Percentiles rank a stretch among this genome's conserved stretches.
phyloP scores from a whole-genome alignment of 1,284 basidiomycete genomes.

The Neonothopanus nambi region DNA sequence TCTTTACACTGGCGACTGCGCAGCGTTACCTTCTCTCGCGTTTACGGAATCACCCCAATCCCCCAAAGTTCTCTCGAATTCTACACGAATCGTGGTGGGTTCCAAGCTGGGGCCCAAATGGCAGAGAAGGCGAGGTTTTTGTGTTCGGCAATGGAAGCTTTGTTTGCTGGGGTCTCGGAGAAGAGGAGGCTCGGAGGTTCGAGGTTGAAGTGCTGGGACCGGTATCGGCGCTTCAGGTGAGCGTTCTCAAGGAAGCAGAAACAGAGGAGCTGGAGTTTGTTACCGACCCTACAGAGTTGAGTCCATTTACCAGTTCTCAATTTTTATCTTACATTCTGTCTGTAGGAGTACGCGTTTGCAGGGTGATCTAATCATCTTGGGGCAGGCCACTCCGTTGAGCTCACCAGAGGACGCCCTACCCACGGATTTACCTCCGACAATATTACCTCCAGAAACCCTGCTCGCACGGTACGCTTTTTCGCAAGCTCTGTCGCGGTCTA shows the following conservation, averaged over 20 bases:
- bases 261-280: slow-evolving; percentile 91
- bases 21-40: slow-evolving; percentile 69
- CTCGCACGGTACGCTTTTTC: slow-evolving; percentile 88
- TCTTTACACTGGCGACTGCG: slow-evolving; percentile 76
- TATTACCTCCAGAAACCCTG: slow-evolving; percentile 63
- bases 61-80: slow-evolving; percentile 53
- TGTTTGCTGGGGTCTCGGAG: slow-evolving; percentile 87
- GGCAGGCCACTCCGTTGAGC: slow-evolving; percentile 57
- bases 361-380: slow-evolving; percentile 89
- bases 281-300: slow-evolving; percentile 79
- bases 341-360: slow-evolving; percentile 78
- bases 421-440: slow-evolving; percentile 46
- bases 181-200: slow-evolving; percentile 75
- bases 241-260: slow-evolving; percentile 68
- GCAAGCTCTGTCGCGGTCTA: slow-evolving; percentile 85
- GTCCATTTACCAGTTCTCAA: slow-evolving; percentile 18
- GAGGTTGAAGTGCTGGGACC: slow-evolving; percentile 60
- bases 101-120: slow-evolving; percentile 62
- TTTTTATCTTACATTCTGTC: slow-evolving; percentile 13
- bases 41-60: slow-evolving; percentile 46
- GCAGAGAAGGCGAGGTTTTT: slow-evolving; percentile 82
- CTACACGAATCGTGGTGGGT: slow-evolving; percentile 80
- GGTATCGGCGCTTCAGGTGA: slow-evolving; percentile 58
- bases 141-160: slow-evolving; percentile 84
- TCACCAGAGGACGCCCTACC: slow-evolving; percentile 40